Evolutionary conservation across 805 yeast genomes (phyloP).

Genomic region (Saturnispora mendoncae): DNA sequence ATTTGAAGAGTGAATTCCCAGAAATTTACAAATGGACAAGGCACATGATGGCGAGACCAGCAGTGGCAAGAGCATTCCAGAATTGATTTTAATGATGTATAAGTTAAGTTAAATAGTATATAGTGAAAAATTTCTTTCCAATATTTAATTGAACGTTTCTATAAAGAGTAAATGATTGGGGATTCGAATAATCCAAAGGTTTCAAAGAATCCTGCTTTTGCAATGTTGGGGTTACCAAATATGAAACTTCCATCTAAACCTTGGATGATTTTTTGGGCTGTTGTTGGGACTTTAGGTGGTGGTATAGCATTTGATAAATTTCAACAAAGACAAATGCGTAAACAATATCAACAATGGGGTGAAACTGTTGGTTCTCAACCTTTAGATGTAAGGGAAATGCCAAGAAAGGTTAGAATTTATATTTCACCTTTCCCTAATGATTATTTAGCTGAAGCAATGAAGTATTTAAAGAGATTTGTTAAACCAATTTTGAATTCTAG

Average conservation of each 20-base stretch:
- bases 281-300: slow-evolving; percentile 58
- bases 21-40: slow-evolving; percentile 96
- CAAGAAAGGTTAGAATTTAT: slow-evolving; percentile 73
- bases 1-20: slow-evolving; percentile 79
- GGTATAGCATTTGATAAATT: slow-evolving; percentile 71
- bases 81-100: slow-evolving; percentile 21
- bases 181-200: slow-evolving; percentile 6
- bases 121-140: too few relatives aligned
- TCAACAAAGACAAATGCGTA: slow-evolving; percentile 58
- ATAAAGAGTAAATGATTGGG: slow-evolving; percentile 10
- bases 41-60: slow-evolving; percentile 91
- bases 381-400: slow-evolving; percentile 39
- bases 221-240: slow-evolving; percentile 76
- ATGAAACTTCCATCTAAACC: slow-evolving; percentile 79
- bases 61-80: slow-evolving; percentile 69
- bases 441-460: slow-evolving; percentile 63
- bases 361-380: slow-evolving; percentile 16
- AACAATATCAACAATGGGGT: slow-evolving; percentile 46
- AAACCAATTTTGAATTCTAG: slow-evolving; percentile 82
- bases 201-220: slow-evolving; percentile 59
- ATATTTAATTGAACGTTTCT: too few relatives aligned
- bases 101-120: too few relatives aligned
- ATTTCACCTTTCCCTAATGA: slow-evolving; percentile 98
- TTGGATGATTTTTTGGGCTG: slow-evolving; percentile 85
- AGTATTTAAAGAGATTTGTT: slow-evolving; percentile 65